Percentiles rank a stretch among this genome's conserved stretches.
These are phyloP conservation scores for Gastrolobium villosum DNA, from an alignment of 306 rosid genomes.

Conservation along the genomic window DNA sequence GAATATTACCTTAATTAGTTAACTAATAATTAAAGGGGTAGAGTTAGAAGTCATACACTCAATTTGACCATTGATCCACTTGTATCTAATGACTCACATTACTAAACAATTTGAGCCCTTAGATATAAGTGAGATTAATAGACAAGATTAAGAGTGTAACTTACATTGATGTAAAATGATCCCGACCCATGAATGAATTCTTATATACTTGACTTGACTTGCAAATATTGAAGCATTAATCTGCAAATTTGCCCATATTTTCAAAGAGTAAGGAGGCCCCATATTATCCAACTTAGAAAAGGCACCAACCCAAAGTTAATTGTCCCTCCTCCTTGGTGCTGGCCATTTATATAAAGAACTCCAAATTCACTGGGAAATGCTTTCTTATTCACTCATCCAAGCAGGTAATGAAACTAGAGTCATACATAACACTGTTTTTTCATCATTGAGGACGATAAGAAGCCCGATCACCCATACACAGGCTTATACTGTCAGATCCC, in stretches of 20 bases:
- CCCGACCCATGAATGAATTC: too few relatives aligned
- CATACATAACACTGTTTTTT: neutral
- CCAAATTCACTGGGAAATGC: neutral
- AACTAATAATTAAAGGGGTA: too few relatives aligned
- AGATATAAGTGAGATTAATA: too few relatives aligned
- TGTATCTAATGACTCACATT: too few relatives aligned
- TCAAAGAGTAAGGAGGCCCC: neutral
- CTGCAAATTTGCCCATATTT: neutral
- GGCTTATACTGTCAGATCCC: too few relatives aligned
- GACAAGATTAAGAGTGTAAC: too few relatives aligned
- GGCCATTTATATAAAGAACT: neutral
- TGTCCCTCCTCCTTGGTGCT: neutral
- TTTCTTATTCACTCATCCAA: neutral
- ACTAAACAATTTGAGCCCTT: too few relatives aligned
- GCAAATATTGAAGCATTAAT: neutral
- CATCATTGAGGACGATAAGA: neutral
- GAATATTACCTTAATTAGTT: too few relatives aligned
- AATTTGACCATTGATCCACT: too few relatives aligned
- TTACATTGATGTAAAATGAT: too few relatives aligned
- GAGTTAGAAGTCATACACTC: too few relatives aligned
- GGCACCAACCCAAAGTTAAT: neutral
- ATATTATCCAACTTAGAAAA: conserved; percentile 9
- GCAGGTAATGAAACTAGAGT: neutral
- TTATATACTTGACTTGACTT: neutral
- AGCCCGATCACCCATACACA: too few relatives aligned